Conservation (phyloP, 2,329 filamentous ascomycete species). For the Chaetomiaceae sp. region DNA sequence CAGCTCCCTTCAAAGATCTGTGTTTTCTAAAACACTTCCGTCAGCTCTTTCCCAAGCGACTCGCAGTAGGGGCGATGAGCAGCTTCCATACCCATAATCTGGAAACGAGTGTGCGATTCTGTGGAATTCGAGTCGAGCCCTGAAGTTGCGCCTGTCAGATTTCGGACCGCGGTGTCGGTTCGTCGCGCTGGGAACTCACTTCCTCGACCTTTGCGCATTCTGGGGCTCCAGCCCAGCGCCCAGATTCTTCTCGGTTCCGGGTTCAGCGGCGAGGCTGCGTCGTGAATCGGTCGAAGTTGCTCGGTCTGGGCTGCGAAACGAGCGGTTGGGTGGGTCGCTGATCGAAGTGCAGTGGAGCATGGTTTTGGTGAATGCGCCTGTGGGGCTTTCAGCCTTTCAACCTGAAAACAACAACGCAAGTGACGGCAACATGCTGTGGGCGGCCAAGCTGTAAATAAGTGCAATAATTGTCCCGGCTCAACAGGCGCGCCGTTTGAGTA, state of each 20-base stretch:
- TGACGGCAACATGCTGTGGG: constrained; percentile 3
- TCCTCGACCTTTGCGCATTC: constrained; percentile 21
- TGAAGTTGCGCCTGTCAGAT: constrained; percentile 6
- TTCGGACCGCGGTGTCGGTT: background rate
- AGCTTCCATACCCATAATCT: constrained; percentile 25
- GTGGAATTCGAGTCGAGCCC: constrained; percentile 18
- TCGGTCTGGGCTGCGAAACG: constrained; percentile 3
- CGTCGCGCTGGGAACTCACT: background rate
- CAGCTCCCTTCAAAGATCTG: constrained; percentile 21
- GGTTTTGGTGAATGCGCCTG: background rate
- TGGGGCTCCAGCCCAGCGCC: constrained; percentile 6
- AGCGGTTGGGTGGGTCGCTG: constrained; percentile 14
- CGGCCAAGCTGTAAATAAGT: too few species aligned
- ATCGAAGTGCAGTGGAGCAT: constrained; percentile 1
- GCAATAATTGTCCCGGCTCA: too few species aligned
- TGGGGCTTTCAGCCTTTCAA: constrained; percentile 3
- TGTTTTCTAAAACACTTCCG: background rate
- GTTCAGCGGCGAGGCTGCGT: background rate
- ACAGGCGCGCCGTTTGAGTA: too few species aligned
- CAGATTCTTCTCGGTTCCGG: background rate
- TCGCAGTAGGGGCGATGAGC: background rate
- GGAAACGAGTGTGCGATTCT: constrained; percentile 22
- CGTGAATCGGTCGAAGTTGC: constrained; percentile 5
- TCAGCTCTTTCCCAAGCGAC: constrained; percentile 7
- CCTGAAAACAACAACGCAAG: background rate